phyloP scores from a whole-genome alignment of 2,329 filamentous ascomycete genomes.

The Aureobasidium sp. region DNA sequence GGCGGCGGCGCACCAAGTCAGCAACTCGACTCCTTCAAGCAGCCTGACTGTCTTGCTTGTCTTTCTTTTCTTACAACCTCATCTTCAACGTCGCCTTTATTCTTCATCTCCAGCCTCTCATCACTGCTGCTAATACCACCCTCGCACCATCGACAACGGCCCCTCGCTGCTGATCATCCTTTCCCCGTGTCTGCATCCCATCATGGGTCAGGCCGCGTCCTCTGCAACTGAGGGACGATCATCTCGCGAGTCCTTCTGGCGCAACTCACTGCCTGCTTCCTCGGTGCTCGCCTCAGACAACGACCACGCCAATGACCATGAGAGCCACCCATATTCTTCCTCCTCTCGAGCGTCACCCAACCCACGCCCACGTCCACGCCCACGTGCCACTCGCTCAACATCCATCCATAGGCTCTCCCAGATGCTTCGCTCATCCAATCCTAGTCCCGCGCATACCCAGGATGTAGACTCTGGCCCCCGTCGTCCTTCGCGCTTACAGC shows the following conservation, averaged over 20 bases:
- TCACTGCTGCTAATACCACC: background rate
- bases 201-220: slow-evolving; percentile 29
- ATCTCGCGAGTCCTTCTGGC: slow-evolving; percentile 14
- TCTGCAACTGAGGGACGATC: slow-evolving; percentile 1
- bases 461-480: slow-evolving; percentile 20
- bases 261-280: slow-evolving; percentile 13
- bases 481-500: slow-evolving; percentile 14
- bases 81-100: background rate
- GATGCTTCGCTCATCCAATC: slow-evolving; percentile 24
- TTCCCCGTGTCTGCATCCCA: background rate
- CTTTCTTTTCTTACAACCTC: background rate
- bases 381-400: slow-evolving; percentile 24
- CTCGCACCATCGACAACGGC: background rate
- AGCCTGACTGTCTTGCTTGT: background rate
- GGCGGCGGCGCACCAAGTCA: no score
- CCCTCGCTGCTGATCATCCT: background rate
- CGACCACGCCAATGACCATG: background rate
- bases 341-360: background rate
- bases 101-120: background rate
- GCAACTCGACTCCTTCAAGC: no score
- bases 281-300: background rate
- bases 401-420: slow-evolving; percentile 27
- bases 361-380: slow-evolving; percentile 6
- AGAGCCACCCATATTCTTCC: background rate
- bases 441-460: slow-evolving; percentile 16